Percentiles rank a stretch among this genome's conserved stretches.
Evolutionary conservation across 1,284 basidiomycete genomes (phyloP).

Genomic region (Ustilago crameri): DNA sequence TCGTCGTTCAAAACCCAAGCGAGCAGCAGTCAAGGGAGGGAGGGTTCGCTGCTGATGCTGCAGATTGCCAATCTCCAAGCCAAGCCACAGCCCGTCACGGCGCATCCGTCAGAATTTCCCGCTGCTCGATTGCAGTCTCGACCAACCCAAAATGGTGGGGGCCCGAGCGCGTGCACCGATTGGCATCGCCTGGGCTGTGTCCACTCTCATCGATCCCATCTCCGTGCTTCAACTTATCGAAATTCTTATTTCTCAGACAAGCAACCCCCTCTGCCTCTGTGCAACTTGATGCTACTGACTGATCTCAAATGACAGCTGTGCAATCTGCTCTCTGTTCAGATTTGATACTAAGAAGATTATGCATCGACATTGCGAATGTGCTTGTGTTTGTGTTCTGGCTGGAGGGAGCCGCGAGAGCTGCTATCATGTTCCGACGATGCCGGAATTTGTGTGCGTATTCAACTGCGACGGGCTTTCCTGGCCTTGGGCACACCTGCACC

Average conservation of each 20-base stretch:
- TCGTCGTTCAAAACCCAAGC: too few relatives aligned
- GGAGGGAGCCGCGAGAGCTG: too few relatives aligned
- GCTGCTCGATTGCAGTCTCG: slow-evolving; percentile 6
- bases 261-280: not conserved
- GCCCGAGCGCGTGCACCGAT: slow-evolving; percentile 17
- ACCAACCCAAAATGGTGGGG: not conserved
- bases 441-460: too few relatives aligned
- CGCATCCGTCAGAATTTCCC: slow-evolving; percentile 1
- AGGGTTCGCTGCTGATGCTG: too few relatives aligned
- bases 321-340: too few relatives aligned
- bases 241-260: slow-evolving; percentile 2
- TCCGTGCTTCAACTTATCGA: slow-evolving; percentile 4
- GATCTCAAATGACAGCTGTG: not conserved
- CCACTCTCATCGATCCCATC: slow-evolving; percentile 6
- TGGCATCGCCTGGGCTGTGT: not conserved
- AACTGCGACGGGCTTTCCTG: too few relatives aligned
- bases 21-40: slow-evolving; percentile 12
- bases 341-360: too few relatives aligned
- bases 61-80: not conserved
- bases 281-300: too few relatives aligned
- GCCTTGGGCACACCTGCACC: too few relatives aligned
- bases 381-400: not conserved
- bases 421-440: too few relatives aligned
- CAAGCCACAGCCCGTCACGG: not conserved
- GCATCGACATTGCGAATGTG: not conserved